Base-by-base conservation (phyloP, 1,139 yeast species). In the Blastobotrys aristatus region DNA sequence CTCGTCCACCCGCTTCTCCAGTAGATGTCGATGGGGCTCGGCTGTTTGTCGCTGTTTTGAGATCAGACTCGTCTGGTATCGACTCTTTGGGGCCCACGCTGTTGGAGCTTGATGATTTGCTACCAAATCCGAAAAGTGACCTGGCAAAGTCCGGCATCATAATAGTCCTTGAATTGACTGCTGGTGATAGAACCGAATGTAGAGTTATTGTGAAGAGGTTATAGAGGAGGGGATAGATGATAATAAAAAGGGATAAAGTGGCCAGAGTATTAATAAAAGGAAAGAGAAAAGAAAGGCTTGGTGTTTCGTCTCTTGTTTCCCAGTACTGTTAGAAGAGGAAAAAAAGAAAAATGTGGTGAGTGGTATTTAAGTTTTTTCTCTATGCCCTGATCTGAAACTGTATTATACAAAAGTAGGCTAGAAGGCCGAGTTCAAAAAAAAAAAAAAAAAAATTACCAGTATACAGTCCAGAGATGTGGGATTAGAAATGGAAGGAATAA, bases 111-210 rank as follows among this genome's bases (percentile, higher is more conserved):
- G n/a, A 13, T 14, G 17, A 24, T 37, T 13, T 27, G 27, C 17
- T 54, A 34, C 60, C 54, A 37, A 57, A 57, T n/a, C 57, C 54
- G 43, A 60, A 60, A 36, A 60, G 53, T 21, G 62, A 59, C 50
- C 56, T 59, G 11, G 64, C 60, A 49, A 60, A 60, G 45, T 60
- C 64, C 24, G 63, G 63, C 64, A 60, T 60, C 47, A 35, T 50
- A 31, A 39, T 40, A 33, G 24, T 40, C 30, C 21, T 29, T 21
- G 40, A 22, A 20, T 21, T 35, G 32, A 31, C 35, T 18, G 46
- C 41, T 17, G 39, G n/a, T 21, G 36, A 33, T 33, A 16, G 30
- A 26, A 14, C 10, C 17, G 30, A 41, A 20, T 14, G 18, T 13
- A 31, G 35, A 8, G 30, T 36, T 36, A 24, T 26, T 17, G 31